These are phyloP conservation scores for Ophiostoma sp. DNA, from an alignment of 2,329 filamentous ascomycete species.

Conservation along the genomic window DNA sequence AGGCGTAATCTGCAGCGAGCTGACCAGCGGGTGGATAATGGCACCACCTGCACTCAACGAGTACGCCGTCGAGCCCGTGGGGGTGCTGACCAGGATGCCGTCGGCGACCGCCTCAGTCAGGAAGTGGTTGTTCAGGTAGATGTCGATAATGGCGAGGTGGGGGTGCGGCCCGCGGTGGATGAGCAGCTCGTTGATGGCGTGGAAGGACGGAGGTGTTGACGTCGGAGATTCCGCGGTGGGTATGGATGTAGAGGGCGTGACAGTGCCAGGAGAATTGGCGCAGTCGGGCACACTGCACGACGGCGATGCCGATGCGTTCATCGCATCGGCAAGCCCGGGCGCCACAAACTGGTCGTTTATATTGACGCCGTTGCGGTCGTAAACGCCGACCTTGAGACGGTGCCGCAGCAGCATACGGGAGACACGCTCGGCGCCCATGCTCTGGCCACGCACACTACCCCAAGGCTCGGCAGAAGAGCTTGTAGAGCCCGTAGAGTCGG, in stretches of 20 bases:
- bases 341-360: slow-evolving; percentile 51
- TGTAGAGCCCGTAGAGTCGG: too few relatives aligned
- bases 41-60: slow-evolving; percentile 86
- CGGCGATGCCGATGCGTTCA: neutral
- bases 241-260: neutral
- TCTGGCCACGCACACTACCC: slow-evolving; percentile 71
- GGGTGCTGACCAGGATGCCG: slow-evolving; percentile 88
- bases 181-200: slow-evolving; percentile 91
- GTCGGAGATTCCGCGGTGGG: neutral
- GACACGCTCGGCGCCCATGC: slow-evolving; percentile 66
- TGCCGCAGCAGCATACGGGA: slow-evolving; percentile 83
- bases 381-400: slow-evolving; percentile 79
- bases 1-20: slow-evolving; percentile 81
- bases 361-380: slow-evolving; percentile 59
- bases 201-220: slow-evolving; percentile 41
- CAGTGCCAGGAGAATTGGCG: neutral
- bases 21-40: slow-evolving; percentile 90
- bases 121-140: slow-evolving; percentile 82
- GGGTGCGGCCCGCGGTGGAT: slow-evolving; percentile 87
- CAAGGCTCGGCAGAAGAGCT: slow-evolving; percentile 45
- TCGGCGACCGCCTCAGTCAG: slow-evolving; percentile 92
- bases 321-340: slow-evolving; percentile 33
- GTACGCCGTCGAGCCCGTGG: slow-evolving; percentile 93
- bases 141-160: slow-evolving; percentile 85
- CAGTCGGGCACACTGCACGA: neutral